Evolutionary conservation across 257 asterid species (phyloP), one percentile per base, ranked within the genome.

Genomic region (Cinchona pubescens): DNA sequence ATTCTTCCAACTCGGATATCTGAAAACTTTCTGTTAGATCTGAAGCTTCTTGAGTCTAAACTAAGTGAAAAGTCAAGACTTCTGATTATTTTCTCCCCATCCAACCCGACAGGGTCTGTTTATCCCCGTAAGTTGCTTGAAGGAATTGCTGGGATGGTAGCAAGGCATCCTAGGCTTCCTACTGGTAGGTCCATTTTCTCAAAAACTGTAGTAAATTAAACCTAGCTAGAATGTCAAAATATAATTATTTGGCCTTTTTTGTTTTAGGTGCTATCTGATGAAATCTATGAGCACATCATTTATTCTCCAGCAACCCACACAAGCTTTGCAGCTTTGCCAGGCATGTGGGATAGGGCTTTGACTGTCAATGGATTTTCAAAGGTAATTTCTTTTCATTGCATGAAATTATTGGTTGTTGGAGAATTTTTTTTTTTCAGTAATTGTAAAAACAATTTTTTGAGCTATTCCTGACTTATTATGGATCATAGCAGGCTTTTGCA

Each of bases 51-150:
- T 6, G 97, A 91, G 79, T 90, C 97, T 58, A 85, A 87, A 77
- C 83, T 95, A 74, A 90, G 68, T 42, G 98, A 87, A 53, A 95
- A 91, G 83, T 92, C 99, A 53, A 88, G 99, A 79, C 78, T 95
- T 80, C 82, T 95, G 85, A 95, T 95, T 83, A 89, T 95, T 72
- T 95, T 97, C 83, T 95, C 99, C 34, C 99, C 99, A 56, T 95
- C 99, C 79, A 94, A 94, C 84, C 99, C 99, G 21, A 94, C 99
- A 3, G 99, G 99, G 53, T 94, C 99, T 37, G 99, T 94, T 75
- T 92, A 95, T 82, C 99, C 96, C 19, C 87, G 81, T 30, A 74
- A 85, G 79, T 79, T 95, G 89, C 96, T 95, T 11, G 94, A 95
- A 82, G 90, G 91, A 73, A 92, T 95, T 86, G 96, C 99, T 74